These are phyloP conservation scores for Cercospora beticola DNA, from an alignment of 2,329 filamentous ascomycete species.

Conservation along the genomic window DNA sequence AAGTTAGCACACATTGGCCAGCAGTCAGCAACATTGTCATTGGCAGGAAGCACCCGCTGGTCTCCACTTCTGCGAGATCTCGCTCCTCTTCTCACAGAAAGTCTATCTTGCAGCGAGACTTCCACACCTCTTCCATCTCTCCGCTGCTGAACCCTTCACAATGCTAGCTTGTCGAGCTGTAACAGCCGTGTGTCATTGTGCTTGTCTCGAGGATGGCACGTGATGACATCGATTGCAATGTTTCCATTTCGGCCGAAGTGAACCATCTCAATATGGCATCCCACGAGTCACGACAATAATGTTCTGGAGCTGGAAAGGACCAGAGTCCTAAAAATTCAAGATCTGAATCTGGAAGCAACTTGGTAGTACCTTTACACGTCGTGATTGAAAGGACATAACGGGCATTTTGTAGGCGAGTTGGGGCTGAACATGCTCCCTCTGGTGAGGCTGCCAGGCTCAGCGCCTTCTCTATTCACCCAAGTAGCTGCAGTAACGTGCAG, in stretches of 20 bases:
- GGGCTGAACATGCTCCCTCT: not conserved
- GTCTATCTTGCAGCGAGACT: not conserved
- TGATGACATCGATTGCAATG: not conserved
- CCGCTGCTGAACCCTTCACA: not conserved
- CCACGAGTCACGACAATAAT: not conserved
- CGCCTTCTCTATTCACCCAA: not conserved
- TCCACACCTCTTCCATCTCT: not conserved
- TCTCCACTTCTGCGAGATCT: not conserved
- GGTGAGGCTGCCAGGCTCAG: not conserved
- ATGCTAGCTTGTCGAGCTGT: not conserved
- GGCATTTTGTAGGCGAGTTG: not conserved
- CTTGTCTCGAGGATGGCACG: not conserved
- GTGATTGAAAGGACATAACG: not conserved
- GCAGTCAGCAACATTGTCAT: not conserved
- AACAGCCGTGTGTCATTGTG: not conserved
- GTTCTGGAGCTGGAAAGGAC: not conserved
- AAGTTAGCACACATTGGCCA: slow-evolving; percentile 4
- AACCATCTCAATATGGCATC: not conserved
- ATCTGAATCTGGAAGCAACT: not conserved
- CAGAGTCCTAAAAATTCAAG: not conserved
- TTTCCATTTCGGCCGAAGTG: not conserved
- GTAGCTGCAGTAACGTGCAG: not conserved
- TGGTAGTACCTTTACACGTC: not conserved
- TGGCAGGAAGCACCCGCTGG: not conserved
- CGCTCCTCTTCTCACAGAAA: not conserved